Evolutionary conservation across 345 rosid genomes (phyloP), one percentile per base, ranked within the genome.

Genomic region (Camelina neglecta): DNA sequence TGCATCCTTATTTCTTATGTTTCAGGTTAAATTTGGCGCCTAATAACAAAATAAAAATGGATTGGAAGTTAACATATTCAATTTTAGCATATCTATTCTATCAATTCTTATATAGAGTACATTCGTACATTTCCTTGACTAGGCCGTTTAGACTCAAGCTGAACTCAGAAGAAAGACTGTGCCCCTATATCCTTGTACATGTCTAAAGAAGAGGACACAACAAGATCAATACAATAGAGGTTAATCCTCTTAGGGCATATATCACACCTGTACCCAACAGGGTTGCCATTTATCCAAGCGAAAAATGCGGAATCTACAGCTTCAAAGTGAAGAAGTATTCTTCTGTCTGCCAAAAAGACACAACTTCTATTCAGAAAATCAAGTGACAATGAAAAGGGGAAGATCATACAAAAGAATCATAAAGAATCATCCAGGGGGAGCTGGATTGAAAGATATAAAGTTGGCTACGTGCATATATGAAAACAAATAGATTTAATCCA

Each of bases 231-330:
- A 2, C 49, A 59, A 50, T 45, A 50, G 56, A 57, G 29, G 23
- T 24, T 57, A 38, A 31, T 57, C 47, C 49, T 65, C 72, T 41
- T 4, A 65, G 20, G 67, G 41, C 2, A 31, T n/a, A 72, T 72
- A 16, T 67, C 62, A 21, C 85, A 92, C 99, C 99, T 95, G 76
- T 95, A 95, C 63, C 99, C 99, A 71, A 92, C 88, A 41, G 86
- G 86, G 16, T 83, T 82, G 57, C 97, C 99, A 80, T 95, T 92
- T 60, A 95, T 62, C 99, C 97, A 95, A 67, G 87, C 91, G 75
- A 82, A 89, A 76, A 92, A 92, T 33, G 99, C 99, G 58, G 99
- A 95, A 84, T 95, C 99, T 75, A 90, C 97, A 67, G 89, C 99
- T 84, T 92, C 97, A 81, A 95, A 95, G 81, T 95, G 99, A 85